A percentile compares a stretch with the other conserved stretches of the same genome.
These are phyloP conservation scores for Naganishia sp. DNA, from an alignment of 1,284 basidiomycete species.

Conservation along the genomic window DNA sequence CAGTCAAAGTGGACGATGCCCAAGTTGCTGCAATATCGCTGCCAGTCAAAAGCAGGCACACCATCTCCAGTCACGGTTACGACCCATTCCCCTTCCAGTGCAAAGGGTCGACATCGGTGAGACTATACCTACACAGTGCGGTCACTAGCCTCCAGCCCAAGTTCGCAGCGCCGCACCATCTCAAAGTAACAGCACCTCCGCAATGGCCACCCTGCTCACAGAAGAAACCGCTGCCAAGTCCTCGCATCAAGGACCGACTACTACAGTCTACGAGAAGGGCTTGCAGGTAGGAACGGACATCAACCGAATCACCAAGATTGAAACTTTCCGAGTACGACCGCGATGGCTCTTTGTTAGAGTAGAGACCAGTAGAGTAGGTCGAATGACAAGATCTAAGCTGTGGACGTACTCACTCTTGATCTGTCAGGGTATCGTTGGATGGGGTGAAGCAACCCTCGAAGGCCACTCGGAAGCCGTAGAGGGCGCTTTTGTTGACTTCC, in stretches of 20 bases:
- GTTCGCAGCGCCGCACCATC: not conserved
- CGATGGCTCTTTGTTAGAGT: constrained; percentile 76
- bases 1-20: not conserved
- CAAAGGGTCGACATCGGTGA: no score
- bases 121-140: no score
- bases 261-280: constrained; percentile 35
- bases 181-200: not conserved
- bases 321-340: constrained; percentile 67
- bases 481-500: constrained; percentile 66
- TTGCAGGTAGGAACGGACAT: constrained; percentile 29
- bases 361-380: constrained; percentile 56
- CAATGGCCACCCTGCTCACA: constrained; percentile 32
- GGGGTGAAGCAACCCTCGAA: constrained; percentile 57
- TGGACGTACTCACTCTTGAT: not conserved
- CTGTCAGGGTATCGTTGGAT: constrained; percentile 66
- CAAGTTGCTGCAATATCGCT: constrained; percentile 44
- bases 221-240: constrained; percentile 27
- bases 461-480: constrained; percentile 71
- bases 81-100: no score
- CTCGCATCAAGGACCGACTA: constrained; percentile 29
- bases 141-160: not conserved
- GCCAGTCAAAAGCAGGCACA: no score
- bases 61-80: not conserved
- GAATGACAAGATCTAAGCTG: not conserved
- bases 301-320: constrained; percentile 46